Evolutionary conservation across 73 alveolate species (phyloP), one percentile per base, ranked within the genome.

Genomic region (Paramecium tetraurelia): DNA sequence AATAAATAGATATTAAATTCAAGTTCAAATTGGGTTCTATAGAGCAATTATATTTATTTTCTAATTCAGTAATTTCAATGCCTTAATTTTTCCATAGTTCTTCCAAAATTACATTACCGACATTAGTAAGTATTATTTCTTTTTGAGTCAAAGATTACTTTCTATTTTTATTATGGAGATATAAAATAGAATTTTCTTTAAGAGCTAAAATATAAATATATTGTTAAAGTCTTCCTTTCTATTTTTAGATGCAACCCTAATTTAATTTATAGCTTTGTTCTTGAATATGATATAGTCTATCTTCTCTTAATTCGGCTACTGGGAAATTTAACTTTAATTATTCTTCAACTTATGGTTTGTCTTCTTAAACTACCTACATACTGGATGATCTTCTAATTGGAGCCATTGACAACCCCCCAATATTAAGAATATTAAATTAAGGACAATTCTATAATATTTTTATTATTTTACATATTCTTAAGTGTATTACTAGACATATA

Each of bases 141-240:
- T 80, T 80, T 44, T 46, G 20, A 38, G 36, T 18, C 14, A 46
- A 11, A 2, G 90, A 80, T 48, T 14, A 18, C 20, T 80, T 80
- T 80, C 90, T 80, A 72, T 72, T 63, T 63, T 63, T 63, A 63
- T 63, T 63, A 33, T 63, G 84, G 2, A 63, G 84, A 63, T 11
- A 63, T 27, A 63, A 9, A 22, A 63, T 63, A 27, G 24, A 31
- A 63, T 63, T 63, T 11, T 63, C 46, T 63, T 33, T 22, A 27
- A 63, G 0, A 0, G 84, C 84, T 31, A 63, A 33, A 14, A 63
- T 33, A 12, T 3, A 27, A 11, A 63, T 63, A 18, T 63, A 29
- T 31, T 27, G 11, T 63, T 63, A 33, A 1, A 63, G 27, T 63
- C 84, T 63, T 63, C 84, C 84, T 63, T 63, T 63, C 10, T 63